Base-by-base conservation (phyloP, 2,329 filamentous ascomycete species). In the Colletotrichum brevisporum region DNA sequence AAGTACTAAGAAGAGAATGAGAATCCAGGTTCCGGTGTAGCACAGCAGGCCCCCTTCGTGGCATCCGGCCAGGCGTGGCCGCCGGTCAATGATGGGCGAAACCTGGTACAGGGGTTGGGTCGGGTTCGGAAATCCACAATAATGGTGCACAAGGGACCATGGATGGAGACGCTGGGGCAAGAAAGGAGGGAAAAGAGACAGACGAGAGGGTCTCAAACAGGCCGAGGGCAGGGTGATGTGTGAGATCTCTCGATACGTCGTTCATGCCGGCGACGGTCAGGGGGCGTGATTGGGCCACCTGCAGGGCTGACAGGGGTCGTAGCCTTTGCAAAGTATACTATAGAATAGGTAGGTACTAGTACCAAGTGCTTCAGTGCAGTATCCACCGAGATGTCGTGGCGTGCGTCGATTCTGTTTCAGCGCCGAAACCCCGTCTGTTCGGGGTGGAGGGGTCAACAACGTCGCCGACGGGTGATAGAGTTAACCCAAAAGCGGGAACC, bases 381-480 rank as follows among this genome's bases (percentile, higher is more conserved):
- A 52, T 39, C 67, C 63, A 63, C 56, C 47, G 61, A 57, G 52
- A 67, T 63, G 72, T 62, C 59, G 67, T 69, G 69, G 71, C 68
- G 70, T 76, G 75, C 74, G 71, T 74, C 74, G 73, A 71, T 63
- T 71, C 71, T 75, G 83, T 85, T 82, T 84, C 80, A 81, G 59
- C 56, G 75, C 72, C 83, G 84, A 85, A 85, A 85, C 83, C 74
- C 74, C 76, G 79, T 74, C 75, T 75, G 83, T 86, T 79, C 79
- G 61, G 61, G 81, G 84, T 76, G 75, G 47, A 48, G 67, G 66
- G 66, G 43, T 50, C 21, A 24, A 24, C 21, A 24, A 24, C 21
- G 4, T 24, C 50, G 41, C 43, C 48, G 66, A 43, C 54, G 36
- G 36, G 53, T 52, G 26, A 64, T 52, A 45, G 60, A 60, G 45